Evolutionary conservation across 1,284 basidiomycete species (phyloP).

Genomic region (Apiotrichum sp.): DNA sequence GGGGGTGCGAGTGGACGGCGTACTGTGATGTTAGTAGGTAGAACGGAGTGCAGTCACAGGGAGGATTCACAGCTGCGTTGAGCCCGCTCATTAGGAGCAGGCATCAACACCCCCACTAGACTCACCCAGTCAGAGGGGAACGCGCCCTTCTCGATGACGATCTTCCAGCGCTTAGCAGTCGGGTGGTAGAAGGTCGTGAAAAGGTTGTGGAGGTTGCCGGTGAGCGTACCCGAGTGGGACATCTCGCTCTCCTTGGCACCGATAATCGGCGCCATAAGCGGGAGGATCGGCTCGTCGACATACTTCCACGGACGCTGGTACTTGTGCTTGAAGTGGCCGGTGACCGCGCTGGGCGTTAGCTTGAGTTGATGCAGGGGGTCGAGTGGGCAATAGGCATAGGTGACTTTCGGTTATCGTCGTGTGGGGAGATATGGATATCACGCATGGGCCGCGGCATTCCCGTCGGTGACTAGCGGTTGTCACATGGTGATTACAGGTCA

Average conservation of each 20-base stretch:
- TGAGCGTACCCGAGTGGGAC: constrained; percentile 88
- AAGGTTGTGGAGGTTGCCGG: constrained; percentile 89
- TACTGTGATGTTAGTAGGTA: constrained; percentile 56
- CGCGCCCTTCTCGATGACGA: constrained; percentile 87
- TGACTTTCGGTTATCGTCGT: no score
- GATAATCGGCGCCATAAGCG: constrained; percentile 73
- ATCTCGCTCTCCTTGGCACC: constrained; percentile 85
- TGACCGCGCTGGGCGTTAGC: constrained; percentile 61
- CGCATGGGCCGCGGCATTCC: no score
- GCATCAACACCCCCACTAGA: constrained; percentile 7
- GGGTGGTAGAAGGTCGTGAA: constrained; percentile 93
- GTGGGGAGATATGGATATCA: no score
- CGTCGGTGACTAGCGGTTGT: no score
- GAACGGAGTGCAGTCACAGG: no score
- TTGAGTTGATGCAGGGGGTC: background rate
- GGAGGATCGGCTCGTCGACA: constrained; percentile 66
- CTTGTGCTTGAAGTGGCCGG: constrained; percentile 88
- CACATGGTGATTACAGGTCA: no score
- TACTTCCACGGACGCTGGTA: constrained; percentile 75
- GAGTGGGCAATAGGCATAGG: no score
- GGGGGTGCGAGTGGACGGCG: constrained; percentile 83
- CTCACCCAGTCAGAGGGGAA: constrained; percentile 92
- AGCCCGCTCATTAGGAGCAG: no score
- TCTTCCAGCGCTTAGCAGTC: constrained; percentile 73
- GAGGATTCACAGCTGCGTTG: no score